Conservation (phyloP, 163 green algal genomes). For the Chlorella variabilis region DNA sequence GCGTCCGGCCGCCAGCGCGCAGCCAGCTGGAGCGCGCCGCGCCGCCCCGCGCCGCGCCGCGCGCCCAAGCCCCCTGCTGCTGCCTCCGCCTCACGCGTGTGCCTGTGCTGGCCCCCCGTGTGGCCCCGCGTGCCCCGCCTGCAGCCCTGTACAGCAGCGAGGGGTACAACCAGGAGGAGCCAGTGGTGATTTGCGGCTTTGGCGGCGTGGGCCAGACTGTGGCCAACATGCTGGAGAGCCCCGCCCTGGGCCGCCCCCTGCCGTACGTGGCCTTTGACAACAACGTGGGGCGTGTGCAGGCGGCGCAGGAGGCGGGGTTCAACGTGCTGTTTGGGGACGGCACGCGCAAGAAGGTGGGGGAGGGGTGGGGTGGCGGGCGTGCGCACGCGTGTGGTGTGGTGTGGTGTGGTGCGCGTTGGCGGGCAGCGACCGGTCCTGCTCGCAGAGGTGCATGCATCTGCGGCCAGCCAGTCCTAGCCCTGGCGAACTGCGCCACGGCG, state of each 20-base stretch:
- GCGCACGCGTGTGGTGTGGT: too few species aligned
- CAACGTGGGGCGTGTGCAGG: constrained; percentile 62
- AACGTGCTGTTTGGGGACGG: constrained; percentile 76
- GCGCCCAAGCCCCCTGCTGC: not conserved
- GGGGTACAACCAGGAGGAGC: constrained; percentile 53
- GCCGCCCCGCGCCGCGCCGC: not conserved
- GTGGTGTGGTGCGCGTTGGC: too few species aligned
- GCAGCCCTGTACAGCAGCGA: constrained; percentile 25
- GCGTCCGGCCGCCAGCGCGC: too few species aligned
- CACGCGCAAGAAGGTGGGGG: constrained; percentile 46
- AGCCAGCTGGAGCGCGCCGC: too few species aligned
- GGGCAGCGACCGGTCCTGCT: too few species aligned
- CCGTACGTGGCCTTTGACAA: constrained; percentile 81
- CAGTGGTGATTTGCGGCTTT: constrained; percentile 85
- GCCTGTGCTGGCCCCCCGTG: too few species aligned
- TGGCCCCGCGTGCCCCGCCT: too few species aligned
- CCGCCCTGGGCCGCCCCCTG: constrained; percentile 39
- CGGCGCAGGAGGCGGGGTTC: constrained; percentile 74
- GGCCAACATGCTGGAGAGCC: constrained; percentile 80
- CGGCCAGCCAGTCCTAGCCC: too few species aligned
- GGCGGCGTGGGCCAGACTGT: constrained; percentile 80
- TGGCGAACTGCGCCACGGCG: too few species aligned
- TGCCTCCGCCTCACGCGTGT: too few species aligned
- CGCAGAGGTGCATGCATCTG: too few species aligned
- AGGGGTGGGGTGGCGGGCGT: too few species aligned